These are phyloP conservation scores for Boletus reticulatus DNA, from an alignment of 768 basidiomycete species.

Conservation along the genomic window DNA sequence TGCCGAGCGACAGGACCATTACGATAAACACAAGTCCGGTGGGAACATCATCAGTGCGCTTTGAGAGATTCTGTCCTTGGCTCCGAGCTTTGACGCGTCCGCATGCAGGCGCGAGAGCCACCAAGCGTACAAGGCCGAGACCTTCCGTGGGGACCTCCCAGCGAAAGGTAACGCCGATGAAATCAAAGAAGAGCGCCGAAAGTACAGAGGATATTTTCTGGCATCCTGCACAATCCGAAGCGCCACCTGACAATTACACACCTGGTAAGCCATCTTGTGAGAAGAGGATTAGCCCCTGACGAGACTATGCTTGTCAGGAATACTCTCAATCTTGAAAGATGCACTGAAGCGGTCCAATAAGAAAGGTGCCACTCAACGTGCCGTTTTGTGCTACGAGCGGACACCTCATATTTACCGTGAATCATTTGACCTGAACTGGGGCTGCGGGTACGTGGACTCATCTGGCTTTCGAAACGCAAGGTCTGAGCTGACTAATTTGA, in stretches of 20 bases:
- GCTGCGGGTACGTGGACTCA: conserved; percentile 56
- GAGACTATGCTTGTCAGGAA: conserved; percentile 37
- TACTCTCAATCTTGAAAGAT: conserved; percentile 61
- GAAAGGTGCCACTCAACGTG: conserved; percentile 49
- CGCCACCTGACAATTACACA: conserved; percentile 56
- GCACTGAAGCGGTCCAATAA: conserved; percentile 51
- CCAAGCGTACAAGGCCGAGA: conserved; percentile 17
- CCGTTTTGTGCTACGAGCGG: conserved; percentile 61
- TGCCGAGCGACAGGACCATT: conserved; percentile 50
- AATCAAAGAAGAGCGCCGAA: conserved; percentile 10
- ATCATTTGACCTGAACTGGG: conserved; percentile 66
- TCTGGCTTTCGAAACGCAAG: conserved; percentile 1
- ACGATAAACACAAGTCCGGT: conserved; percentile 44
- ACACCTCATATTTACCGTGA: conserved; percentile 60
- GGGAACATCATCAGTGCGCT: conserved; percentile 12
- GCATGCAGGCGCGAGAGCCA: conserved; percentile 14
- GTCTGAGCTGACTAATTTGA: neutral
- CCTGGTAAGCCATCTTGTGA: conserved; percentile 54
- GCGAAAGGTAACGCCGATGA: conserved; percentile 1
- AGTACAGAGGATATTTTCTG: conserved; percentile 57
- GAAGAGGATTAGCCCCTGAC: conserved; percentile 13
- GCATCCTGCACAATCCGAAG: conserved; percentile 44
- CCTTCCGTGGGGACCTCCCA: neutral
- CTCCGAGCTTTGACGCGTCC: neutral
- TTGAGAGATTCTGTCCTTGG: neutral